Evolutionary conservation across 2,329 filamentous ascomycete genomes (phyloP), one percentile per base, ranked within the genome.

Genomic region (Colletotrichum eleusines): DNA sequence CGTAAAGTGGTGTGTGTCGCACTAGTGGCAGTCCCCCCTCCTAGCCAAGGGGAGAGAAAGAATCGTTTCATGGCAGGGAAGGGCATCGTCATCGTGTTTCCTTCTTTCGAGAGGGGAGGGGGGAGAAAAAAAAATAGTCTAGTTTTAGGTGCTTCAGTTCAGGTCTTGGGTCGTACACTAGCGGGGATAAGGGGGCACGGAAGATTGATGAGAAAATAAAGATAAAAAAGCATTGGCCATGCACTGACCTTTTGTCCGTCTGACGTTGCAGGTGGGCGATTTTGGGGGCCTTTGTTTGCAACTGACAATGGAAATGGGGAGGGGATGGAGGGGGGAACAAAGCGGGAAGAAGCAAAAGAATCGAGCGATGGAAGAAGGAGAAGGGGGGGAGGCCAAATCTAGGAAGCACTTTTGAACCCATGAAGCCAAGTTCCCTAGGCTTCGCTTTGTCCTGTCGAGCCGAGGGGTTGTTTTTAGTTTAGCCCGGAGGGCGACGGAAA

Each of bases 161-260:
- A 61, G 58, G 31, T 46, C 31, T 38, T 18, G 20, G 6, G 2
- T 46, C 6, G 31, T n/a, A n/a, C n/a, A n/a, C n/a, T 44, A 44
- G 23, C 16, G 40, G 40, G 14, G 3, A 14, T 20, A 12, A 16
- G 16, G 20, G 31, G 28, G 42, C 42, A 48, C 57, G 28, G 59
- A 48, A 38, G 44, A 33, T n/a, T n/a, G 6, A n/a, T 4, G 5
- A 44, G 14, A 5, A 42, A 6, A 14, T 2, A 5, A 9, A n/a
- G n/a, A 40, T 1, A 12, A 20, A 26, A 20, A 7, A 20, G 48
- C 62, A 54, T 35, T 46, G 62, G 31, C 63, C 62, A 38, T n/a
- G 63, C 68, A 68, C 63, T 57, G 68, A 63, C 63, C 35, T 54
- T 54, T 67, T 66, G 63, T 67, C 61, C 68, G 57, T 71, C 68